Conservation (phyloP, 148 eudicot species). For the Rhododendron ferrugineum region DNA sequence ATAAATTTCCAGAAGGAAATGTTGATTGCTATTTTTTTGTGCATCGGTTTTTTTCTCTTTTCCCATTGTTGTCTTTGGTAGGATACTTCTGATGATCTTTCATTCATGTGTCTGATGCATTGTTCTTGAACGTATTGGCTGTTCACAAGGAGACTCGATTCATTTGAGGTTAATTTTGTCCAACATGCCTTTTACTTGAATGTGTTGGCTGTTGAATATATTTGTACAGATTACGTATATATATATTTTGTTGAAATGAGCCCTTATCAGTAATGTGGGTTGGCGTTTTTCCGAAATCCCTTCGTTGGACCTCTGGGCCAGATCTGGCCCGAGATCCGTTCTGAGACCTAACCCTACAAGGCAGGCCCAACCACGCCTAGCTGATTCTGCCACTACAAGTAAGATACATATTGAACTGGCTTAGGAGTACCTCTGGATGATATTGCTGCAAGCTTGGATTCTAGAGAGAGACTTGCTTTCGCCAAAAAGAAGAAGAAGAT, state of each 20-base stretch:
- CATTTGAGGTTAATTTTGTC: not conserved
- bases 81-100: not conserved
- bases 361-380: too few species aligned
- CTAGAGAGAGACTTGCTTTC: not conserved
- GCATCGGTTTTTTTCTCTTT: not conserved
- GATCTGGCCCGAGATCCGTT: too few species aligned
- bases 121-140: not conserved
- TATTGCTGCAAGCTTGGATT: not conserved
- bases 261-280: not conserved
- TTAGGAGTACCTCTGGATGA: not conserved
- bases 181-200: not conserved
- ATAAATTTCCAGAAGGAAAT: not conserved
- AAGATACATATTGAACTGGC: not conserved
- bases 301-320: too few species aligned
- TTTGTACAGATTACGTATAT: not conserved
- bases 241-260: not conserved
- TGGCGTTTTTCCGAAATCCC: too few species aligned
- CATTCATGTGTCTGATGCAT: not conserved
- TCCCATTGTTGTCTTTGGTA: not conserved
- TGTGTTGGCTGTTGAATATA: not conserved
- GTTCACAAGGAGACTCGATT: not conserved
- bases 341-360: too few species aligned
- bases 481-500: not conserved
- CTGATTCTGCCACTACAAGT: too few species aligned
- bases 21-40: not conserved